Evolutionary conservation across 495 filamentous ascomycete genomes (phyloP).

Genomic region (Xylaria venustula): DNA sequence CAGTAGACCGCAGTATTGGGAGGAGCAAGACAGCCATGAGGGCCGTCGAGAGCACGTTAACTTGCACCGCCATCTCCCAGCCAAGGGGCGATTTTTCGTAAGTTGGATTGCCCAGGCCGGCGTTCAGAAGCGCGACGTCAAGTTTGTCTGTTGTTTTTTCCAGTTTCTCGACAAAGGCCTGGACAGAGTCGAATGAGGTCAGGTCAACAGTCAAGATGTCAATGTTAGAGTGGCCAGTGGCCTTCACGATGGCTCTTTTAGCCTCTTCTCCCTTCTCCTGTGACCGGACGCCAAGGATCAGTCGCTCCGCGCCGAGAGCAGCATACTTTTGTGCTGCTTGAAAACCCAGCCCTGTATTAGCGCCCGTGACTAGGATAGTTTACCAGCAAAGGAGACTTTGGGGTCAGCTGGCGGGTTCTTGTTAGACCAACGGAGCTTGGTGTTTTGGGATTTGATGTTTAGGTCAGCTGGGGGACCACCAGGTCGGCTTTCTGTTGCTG

Average conservation of each 20-base stretch:
- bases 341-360: conserved; percentile 50
- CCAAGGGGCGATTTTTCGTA: conserved; percentile 37
- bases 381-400: conserved; percentile 12
- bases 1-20: too few species aligned
- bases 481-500: background rate
- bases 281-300: conserved; percentile 48
- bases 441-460: background rate
- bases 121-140: conserved; percentile 44
- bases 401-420: conserved; percentile 1
- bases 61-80: conserved; percentile 57
- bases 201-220: conserved; percentile 14
- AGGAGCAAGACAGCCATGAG: conserved; percentile 45
- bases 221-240: background rate
- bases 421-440: background rate
- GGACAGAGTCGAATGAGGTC: conserved; percentile 17
- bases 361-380: conserved; percentile 53
- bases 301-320: conserved; percentile 31
- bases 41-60: conserved; percentile 59
- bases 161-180: conserved; percentile 22
- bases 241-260: conserved; percentile 23
- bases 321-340: conserved; percentile 45
- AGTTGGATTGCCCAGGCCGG: conserved; percentile 28
- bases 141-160: conserved; percentile 26
- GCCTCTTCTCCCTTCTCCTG: conserved; percentile 41
- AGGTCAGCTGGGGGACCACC: background rate